Percentiles rank a stretch among this genome's conserved stretches.
phyloP scores from a whole-genome alignment of 1,284 basidiomycete species.

The Coniophora puteana region DNA sequence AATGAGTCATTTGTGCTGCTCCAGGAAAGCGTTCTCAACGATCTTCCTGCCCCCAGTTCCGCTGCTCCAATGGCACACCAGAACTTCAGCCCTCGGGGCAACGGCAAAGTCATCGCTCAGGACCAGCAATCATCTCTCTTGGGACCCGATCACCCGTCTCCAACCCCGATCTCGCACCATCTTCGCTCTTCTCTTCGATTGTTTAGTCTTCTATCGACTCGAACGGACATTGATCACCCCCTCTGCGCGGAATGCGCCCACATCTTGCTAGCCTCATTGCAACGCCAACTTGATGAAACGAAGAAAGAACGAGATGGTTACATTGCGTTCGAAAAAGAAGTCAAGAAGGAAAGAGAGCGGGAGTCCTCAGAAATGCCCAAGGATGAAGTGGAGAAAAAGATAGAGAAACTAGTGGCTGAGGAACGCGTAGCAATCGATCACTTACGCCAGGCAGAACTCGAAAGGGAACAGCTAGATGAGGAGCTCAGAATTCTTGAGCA shows the following conservation, averaged over 20 bases:
- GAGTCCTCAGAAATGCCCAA: slow-evolving; percentile 56
- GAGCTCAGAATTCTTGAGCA: slow-evolving; percentile 70
- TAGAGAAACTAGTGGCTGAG: slow-evolving; percentile 73
- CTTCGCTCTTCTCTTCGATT: slow-evolving; percentile 70
- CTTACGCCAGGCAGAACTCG: slow-evolving; percentile 68
- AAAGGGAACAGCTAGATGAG: slow-evolving; percentile 69
- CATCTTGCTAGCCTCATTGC: slow-evolving; percentile 73
- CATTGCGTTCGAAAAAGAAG: slow-evolving; percentile 86
- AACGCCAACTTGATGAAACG: slow-evolving; percentile 84
- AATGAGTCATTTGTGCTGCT: slow-evolving; percentile 89
- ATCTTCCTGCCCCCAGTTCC: slow-evolving; percentile 50
- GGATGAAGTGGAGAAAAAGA: slow-evolving; percentile 66
- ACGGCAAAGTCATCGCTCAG: slow-evolving; percentile 33
- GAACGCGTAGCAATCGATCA: slow-evolving; percentile 71
- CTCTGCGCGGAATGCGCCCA: slow-evolving; percentile 94
- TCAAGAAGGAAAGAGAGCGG: slow-evolving; percentile 68
- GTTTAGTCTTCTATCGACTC: slow-evolving; percentile 75
- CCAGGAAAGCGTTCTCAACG: slow-evolving; percentile 74
- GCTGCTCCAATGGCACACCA: slow-evolving; percentile 36
- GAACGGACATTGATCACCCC: slow-evolving; percentile 90
- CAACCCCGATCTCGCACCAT: slow-evolving; percentile 77
- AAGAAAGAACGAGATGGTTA: slow-evolving; percentile 92
- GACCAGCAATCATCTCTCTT: slow-evolving; percentile 28
- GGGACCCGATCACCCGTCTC: slow-evolving; percentile 51
- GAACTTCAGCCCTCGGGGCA: no score